phyloP scores from a whole-genome alignment of 257 asterid species.

The Nicotiana knightiana region DNA sequence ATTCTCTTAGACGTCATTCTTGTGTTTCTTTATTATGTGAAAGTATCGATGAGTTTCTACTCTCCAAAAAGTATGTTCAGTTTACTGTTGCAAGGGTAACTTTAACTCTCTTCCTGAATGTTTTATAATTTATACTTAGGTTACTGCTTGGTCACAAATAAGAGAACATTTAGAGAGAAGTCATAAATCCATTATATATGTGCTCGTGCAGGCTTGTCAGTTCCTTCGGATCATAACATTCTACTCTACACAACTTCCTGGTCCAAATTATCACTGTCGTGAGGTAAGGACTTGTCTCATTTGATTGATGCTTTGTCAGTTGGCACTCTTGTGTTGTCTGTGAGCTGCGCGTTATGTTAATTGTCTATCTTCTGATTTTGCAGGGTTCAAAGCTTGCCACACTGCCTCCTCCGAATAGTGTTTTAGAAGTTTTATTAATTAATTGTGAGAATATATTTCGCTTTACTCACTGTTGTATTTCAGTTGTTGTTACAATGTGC shows the following conservation, averaged over 20 bases:
- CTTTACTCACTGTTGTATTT: not conserved
- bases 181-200: not conserved
- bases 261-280: constrained; percentile 96
- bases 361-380: constrained; percentile 11
- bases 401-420: constrained; percentile 74
- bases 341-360: not conserved
- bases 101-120: not conserved
- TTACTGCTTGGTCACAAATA: not conserved
- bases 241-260: constrained; percentile 97
- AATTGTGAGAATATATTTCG: constrained; percentile 27
- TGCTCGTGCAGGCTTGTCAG: constrained; percentile 63
- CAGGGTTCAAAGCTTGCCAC: constrained; percentile 92
- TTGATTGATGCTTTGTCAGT: not conserved
- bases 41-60: not conserved
- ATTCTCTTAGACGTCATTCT: not conserved
- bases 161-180: not conserved
- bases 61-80: not conserved
- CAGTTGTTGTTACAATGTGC: not conserved
- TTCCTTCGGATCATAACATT: constrained; percentile 79
- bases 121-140: not conserved
- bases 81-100: not conserved
- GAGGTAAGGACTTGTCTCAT: constrained; percentile 46
- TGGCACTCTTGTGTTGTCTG: not conserved
- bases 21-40: not conserved
- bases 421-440: constrained; percentile 56